phyloP scores from a whole-genome alignment of 2,329 filamentous ascomycete genomes.

The Alternaria hordeiaustralica region DNA sequence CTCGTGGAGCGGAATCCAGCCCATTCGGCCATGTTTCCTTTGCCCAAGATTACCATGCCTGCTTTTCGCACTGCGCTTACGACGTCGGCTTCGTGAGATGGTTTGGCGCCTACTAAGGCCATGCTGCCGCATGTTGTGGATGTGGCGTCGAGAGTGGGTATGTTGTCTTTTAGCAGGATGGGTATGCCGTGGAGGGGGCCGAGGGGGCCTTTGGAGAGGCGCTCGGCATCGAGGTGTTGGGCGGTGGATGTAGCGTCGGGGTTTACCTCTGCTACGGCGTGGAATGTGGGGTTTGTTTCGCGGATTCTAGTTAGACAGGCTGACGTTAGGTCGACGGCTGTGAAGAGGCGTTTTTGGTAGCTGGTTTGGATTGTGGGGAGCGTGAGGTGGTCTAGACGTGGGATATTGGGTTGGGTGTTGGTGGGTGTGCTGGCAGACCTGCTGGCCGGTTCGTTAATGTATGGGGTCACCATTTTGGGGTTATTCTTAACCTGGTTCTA shows the following conservation, averaged over 20 bases:
- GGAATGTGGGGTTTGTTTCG: slow-evolving; percentile 60
- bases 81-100: slow-evolving; percentile 63
- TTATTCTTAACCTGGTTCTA: too few species aligned
- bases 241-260: slow-evolving; percentile 55
- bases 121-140: slow-evolving; percentile 61
- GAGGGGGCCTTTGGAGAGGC: slow-evolving; percentile 53
- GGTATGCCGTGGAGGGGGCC: slow-evolving; percentile 65
- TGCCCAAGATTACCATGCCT: slow-evolving; percentile 68
- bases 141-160: slow-evolving; percentile 53
- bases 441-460: background rate
- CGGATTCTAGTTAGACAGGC: slow-evolving; percentile 63
- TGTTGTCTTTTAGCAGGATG: slow-evolving; percentile 68
- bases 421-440: background rate
- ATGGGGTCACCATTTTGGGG: background rate
- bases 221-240: slow-evolving; percentile 53
- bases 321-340: background rate
- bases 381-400: background rate
- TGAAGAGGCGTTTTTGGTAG: background rate
- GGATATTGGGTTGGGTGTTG: background rate
- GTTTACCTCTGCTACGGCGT: slow-evolving; percentile 60
- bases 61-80: slow-evolving; percentile 62
- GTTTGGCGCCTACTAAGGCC: slow-evolving; percentile 62
- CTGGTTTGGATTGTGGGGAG: background rate
- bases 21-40: slow-evolving; percentile 67
- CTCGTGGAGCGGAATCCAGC: slow-evolving; percentile 62